Percentiles rank a stretch among this genome's conserved stretches.
These are phyloP conservation scores for Camellia lanceoleosa DNA, from an alignment of 148 eudicot species.

Conservation along the genomic window DNA sequence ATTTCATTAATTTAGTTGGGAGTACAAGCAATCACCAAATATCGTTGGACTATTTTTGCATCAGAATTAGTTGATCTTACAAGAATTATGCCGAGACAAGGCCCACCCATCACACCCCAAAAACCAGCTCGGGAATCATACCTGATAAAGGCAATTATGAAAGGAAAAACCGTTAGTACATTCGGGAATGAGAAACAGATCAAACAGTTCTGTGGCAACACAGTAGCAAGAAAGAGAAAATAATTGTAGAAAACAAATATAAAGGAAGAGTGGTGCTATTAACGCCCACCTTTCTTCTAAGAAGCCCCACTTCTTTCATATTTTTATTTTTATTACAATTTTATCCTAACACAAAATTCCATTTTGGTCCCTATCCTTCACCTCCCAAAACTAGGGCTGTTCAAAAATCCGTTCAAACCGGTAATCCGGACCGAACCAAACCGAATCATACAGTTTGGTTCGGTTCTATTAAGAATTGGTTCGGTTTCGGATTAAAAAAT, in stretches of 20 bases:
- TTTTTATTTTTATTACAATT: no score
- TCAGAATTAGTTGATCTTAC: conserved; percentile 44
- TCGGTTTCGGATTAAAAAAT: no score
- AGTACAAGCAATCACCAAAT: conserved; percentile 4
- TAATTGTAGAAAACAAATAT: neutral
- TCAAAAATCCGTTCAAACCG: no score
- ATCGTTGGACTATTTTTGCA: neutral
- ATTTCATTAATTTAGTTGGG: neutral
- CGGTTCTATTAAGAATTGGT: no score
- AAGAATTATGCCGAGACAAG: conserved; percentile 94
- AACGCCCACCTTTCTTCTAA: no score
- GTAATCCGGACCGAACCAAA: no score
- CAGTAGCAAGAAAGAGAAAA: neutral
- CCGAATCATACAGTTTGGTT: no score
- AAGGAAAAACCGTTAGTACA: neutral
- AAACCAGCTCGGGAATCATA: conserved; percentile 94
- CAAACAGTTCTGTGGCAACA: neutral
- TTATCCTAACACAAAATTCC: no score
- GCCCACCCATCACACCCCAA: conserved; percentile 96
- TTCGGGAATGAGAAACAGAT: neutral
- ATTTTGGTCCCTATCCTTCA: no score
- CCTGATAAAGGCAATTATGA: conserved; percentile 40
- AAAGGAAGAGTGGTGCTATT: neutral
- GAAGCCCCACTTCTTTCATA: no score
- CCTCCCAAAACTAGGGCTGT: no score